Conservation (phyloP, 1,284 basidiomycete genomes). For the Cryptococcus jaspeensis region DNA sequence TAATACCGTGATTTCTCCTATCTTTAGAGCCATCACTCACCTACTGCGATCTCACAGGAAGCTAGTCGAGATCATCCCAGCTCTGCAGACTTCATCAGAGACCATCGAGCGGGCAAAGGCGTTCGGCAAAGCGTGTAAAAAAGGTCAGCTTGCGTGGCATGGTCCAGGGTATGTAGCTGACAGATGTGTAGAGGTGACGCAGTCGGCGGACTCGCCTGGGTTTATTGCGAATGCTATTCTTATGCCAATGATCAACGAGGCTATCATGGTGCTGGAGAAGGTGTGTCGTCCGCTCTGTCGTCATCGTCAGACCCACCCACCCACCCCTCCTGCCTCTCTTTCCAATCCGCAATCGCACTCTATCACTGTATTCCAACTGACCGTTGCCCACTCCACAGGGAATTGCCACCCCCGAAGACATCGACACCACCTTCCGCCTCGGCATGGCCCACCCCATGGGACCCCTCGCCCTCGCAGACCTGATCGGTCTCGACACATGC, state of each 20-base stretch:
- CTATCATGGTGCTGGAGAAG: slow-evolving; percentile 88
- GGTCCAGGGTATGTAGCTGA: too few species aligned
- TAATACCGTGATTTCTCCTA: neutral
- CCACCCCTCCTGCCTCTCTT: neutral
- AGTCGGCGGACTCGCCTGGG: slow-evolving; percentile 85
- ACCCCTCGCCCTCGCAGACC: slow-evolving; percentile 78
- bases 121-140: slow-evolving; percentile 86
- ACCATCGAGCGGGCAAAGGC: slow-evolving; percentile 73
- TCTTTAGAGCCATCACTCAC: neutral
- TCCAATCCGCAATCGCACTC: neutral
- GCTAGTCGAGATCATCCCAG: slow-evolving; percentile 88
- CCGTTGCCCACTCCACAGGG: slow-evolving; percentile 57
- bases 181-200: slow-evolving; percentile 67
- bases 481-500: slow-evolving; percentile 90
- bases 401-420: slow-evolving; percentile 86
- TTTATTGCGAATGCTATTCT: slow-evolving; percentile 55
- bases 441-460: slow-evolving; percentile 99
- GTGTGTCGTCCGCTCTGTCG: slow-evolving; percentile 47
- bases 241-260: slow-evolving; percentile 61
- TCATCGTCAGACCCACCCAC: neutral
- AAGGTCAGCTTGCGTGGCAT: slow-evolving; percentile 65
- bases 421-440: slow-evolving; percentile 87
- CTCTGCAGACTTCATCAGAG: slow-evolving; percentile 79
- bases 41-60: slow-evolving; percentile 57
- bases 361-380: too few species aligned